Conservation (phyloP, 106 monocot species). For the Dioscorea zingiberensis region DNA sequence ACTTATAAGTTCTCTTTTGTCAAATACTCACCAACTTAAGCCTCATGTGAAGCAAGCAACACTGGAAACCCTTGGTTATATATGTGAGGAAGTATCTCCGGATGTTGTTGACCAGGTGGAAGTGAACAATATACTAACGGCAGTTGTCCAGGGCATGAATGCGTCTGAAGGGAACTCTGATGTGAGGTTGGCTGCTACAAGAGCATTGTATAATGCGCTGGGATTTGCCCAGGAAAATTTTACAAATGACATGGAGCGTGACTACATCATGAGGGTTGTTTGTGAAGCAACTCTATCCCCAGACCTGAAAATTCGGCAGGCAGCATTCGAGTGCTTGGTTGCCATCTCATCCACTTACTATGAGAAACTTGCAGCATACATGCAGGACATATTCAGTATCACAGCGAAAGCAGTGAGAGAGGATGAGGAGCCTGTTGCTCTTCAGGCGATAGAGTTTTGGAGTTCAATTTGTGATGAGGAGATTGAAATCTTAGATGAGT, state of each 20-base stretch:
- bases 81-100: constrained; percentile 24
- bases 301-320: constrained; percentile 76
- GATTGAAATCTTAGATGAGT: constrained; percentile 42
- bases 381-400: constrained; percentile 85
- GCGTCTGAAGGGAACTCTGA: constrained; percentile 62
- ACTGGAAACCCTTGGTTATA: constrained; percentile 83
- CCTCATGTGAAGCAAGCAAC: constrained; percentile 86
- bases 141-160: constrained; percentile 98
- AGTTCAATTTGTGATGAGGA: constrained; percentile 44
- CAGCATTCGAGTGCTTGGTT: constrained; percentile 91
- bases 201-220: constrained; percentile 81
- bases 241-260: constrained; percentile 87
- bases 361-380: constrained; percentile 76
- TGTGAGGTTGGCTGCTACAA: constrained; percentile 80
- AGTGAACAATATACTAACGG: constrained; percentile 91
- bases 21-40: constrained; percentile 65
- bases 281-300: constrained; percentile 82
- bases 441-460: constrained; percentile 40
- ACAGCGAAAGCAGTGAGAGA: constrained; percentile 83
- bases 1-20: constrained; percentile 60
- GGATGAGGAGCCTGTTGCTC: constrained; percentile 85
- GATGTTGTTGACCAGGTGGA: constrained; percentile 82
- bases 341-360: constrained; percentile 89
- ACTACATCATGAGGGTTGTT: constrained; percentile 93
- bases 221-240: constrained; percentile 94